Conservation (phyloP, 768 basidiomycete species). For the Boletus huronensis region DNA sequence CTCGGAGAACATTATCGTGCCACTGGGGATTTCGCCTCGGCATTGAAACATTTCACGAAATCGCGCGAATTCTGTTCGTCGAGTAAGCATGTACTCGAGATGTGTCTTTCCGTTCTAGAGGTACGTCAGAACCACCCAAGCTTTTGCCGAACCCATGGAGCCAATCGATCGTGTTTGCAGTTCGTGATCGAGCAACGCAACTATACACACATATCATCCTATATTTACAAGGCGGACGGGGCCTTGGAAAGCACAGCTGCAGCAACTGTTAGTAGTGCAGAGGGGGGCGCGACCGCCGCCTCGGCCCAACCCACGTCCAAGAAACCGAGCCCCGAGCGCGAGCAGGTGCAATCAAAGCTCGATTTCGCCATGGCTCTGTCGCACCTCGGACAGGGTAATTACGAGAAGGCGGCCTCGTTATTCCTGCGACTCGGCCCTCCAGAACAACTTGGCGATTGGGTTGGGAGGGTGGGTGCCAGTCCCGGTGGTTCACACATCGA, state of each 20-base stretch:
- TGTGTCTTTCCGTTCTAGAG: constrained; percentile 82
- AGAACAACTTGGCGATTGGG: constrained; percentile 74
- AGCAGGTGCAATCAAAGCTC: constrained; percentile 71
- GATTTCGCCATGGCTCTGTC: constrained; percentile 79
- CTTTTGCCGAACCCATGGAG: background rate
- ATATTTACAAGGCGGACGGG: constrained; percentile 94
- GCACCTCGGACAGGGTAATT: constrained; percentile 65
- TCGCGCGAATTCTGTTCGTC: constrained; percentile 91
- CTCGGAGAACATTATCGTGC: constrained; percentile 76
- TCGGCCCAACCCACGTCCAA: constrained; percentile 30
- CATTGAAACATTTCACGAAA: constrained; percentile 85
- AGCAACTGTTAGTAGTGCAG: constrained; percentile 30
- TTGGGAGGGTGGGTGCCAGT: constrained; percentile 54
- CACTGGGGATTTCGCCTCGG: constrained; percentile 63
- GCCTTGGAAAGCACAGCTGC: constrained; percentile 65
- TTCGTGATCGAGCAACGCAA: constrained; percentile 83
- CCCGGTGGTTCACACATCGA: background rate
- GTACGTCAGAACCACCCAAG: constrained; percentile 35
- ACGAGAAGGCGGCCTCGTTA: constrained; percentile 74
- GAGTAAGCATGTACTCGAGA: constrained; percentile 88
- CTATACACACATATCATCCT: constrained; percentile 85
- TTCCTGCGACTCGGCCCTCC: constrained; percentile 67
- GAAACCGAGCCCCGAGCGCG: constrained; percentile 53
- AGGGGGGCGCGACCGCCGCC: constrained; percentile 9
- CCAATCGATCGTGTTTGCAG: constrained; percentile 35